phyloP scores from a whole-genome alignment of 2,329 filamentous ascomycete species.

The Rhytidhysteron rufulum region DNA sequence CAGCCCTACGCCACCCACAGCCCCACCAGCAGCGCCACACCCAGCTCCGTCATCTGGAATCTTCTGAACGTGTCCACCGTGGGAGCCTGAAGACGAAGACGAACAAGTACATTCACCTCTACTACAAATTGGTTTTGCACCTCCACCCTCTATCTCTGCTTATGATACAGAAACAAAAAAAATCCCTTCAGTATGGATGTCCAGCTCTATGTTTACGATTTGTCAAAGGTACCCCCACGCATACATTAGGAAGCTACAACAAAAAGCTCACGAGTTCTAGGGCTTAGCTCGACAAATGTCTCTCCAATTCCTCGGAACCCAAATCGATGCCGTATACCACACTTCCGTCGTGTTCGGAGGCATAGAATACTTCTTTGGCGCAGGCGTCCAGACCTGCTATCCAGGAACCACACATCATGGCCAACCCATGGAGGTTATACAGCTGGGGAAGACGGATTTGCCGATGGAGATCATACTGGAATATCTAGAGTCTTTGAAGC shows the following conservation, averaged over 20 bases:
- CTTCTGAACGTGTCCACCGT: too few species aligned
- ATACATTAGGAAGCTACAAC: background rate
- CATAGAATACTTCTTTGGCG: conserved; percentile 89
- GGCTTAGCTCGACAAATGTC: conserved; percentile 57
- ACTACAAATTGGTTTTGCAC: too few species aligned
- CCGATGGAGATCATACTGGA: conserved; percentile 79
- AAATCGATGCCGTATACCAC: conserved; percentile 92
- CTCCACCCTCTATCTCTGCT: too few species aligned
- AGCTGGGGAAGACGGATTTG: conserved; percentile 72
- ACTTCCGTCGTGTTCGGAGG: conserved; percentile 81
- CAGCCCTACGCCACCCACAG: too few species aligned
- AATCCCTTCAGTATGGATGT: conserved; percentile 41
- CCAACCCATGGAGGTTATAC: conserved; percentile 69
- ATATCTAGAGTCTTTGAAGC: conserved; percentile 78
- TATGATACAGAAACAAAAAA: too few species aligned
- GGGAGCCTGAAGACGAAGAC: too few species aligned
- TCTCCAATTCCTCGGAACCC: conserved; percentile 57
- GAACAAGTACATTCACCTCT: too few species aligned
- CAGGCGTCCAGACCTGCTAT: conserved; percentile 74
- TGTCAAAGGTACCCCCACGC: conserved; percentile 40
- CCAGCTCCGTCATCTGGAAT: too few species aligned
- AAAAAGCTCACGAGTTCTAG: conserved; percentile 28
- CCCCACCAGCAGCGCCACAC: too few species aligned
- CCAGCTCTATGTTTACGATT: conserved; percentile 50
- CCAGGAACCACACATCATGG: conserved; percentile 87